A percentile compares a stretch with the other conserved stretches of the same genome.
These are phyloP conservation scores for Gonapodya sp. DNA, from an alignment of 192 early-diverging fungal genomes.

Conservation along the genomic window DNA sequence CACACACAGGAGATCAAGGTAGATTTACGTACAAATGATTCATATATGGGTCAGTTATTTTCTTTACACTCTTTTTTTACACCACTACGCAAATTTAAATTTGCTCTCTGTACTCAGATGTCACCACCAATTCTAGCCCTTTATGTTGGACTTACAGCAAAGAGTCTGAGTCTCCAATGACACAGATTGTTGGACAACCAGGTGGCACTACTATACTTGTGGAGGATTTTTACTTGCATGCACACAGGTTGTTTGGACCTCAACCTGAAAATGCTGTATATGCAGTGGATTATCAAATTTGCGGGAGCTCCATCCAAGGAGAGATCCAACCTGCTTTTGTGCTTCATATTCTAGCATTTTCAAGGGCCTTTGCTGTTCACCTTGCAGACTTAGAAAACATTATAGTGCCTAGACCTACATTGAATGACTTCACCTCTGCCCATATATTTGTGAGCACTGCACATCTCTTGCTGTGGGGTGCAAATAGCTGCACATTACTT, in stretches of 20 bases:
- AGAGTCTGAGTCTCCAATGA: slow-evolving; percentile 14
- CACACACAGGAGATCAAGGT: slow-evolving; percentile 53
- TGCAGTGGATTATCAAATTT: slow-evolving; percentile 58
- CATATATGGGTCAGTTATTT: slow-evolving; percentile 44
- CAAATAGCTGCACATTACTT: slow-evolving; percentile 35
- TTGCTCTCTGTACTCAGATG: slow-evolving; percentile 25
- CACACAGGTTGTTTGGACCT: slow-evolving; percentile 61
- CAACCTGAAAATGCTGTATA: slow-evolving; percentile 53
- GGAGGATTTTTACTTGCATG: slow-evolving; percentile 15
- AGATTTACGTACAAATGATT: slow-evolving; percentile 50
- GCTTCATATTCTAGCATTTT: slow-evolving; percentile 34
- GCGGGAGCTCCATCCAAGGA: slow-evolving; percentile 49
- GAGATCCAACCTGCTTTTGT: slow-evolving; percentile 55
- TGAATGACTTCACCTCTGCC: slow-evolving; percentile 50
- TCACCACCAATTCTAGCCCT: slow-evolving; percentile 46
- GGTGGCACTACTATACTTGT: neutral
- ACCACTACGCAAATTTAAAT: neutral
- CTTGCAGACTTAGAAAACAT: slow-evolving; percentile 57
- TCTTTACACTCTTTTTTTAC: neutral
- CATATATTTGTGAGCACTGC: slow-evolving; percentile 42
- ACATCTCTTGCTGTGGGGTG: slow-evolving; percentile 49
- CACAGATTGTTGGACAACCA: slow-evolving; percentile 7
- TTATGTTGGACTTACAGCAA: slow-evolving; percentile 37
- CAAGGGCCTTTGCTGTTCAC: slow-evolving; percentile 53
- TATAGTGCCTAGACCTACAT: slow-evolving; percentile 26